Evolutionary conservation across 768 basidiomycete genomes (phyloP).

Genomic region (Tulasnella sp.): DNA sequence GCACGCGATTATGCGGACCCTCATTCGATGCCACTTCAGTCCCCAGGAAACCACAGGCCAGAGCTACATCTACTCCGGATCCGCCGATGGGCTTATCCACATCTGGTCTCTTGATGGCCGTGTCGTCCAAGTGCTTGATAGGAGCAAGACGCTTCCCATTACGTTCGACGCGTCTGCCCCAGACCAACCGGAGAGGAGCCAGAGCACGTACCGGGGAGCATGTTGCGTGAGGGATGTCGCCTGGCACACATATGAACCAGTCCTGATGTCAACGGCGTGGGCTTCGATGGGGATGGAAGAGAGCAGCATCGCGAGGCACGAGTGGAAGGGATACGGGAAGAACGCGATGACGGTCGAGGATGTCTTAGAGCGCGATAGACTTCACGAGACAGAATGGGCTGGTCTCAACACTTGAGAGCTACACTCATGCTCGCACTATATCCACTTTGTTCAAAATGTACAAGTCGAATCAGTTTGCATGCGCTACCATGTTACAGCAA

Average conservation of each 20-base stretch:
- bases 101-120: slow-evolving; percentile 93
- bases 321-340: slow-evolving; percentile 90
- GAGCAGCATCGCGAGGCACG: slow-evolving; percentile 72
- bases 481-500: no score
- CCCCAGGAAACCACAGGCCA: slow-evolving; percentile 84
- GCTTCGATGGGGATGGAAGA: slow-evolving; percentile 38
- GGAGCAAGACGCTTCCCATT: slow-evolving; percentile 59
- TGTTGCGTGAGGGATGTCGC: slow-evolving; percentile 77
- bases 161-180: slow-evolving; percentile 58
- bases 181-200: slow-evolving; percentile 29
- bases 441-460: no score
- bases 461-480: no score
- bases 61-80: slow-evolving; percentile 92
- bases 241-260: slow-evolving; percentile 89
- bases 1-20: slow-evolving; percentile 77
- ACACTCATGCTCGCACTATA: no score
- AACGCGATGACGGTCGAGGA: slow-evolving; percentile 50
- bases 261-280: slow-evolving; percentile 90
- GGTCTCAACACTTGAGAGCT: no score
- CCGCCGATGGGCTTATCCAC: slow-evolving; percentile 74
- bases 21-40: slow-evolving; percentile 95
- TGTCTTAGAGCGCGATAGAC: slow-evolving; percentile 47
- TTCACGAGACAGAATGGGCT: no score
- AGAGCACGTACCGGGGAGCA: slow-evolving; percentile 13
- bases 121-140: slow-evolving; percentile 73